Base-by-base conservation (phyloP, 2,329 filamentous ascomycete species). In the Bipolaris victoriae region DNA sequence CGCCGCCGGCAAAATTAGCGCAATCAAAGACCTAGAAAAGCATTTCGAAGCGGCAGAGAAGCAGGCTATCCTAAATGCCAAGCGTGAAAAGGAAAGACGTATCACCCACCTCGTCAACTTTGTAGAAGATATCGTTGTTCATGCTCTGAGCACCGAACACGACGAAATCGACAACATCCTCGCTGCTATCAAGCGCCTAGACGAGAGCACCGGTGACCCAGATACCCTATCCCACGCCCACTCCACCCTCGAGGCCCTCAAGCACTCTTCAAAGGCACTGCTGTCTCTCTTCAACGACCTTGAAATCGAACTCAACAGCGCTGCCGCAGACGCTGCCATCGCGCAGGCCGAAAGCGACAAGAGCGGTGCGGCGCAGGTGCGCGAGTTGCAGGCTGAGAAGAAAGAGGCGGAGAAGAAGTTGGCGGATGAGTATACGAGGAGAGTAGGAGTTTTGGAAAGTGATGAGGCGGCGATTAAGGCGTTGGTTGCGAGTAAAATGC, bases 261-360 rank as follows among this genome's bases (percentile, higher is more conserved):
- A 36, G 64, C 72, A 55, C 64, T 74, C 33, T 57, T 81, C 58
- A 64, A 81, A 58, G 72, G 76, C 61, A 67, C 75, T 61, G 64
- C 82, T 67, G 65, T 72, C 26, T 57, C 70, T 62, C 20, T 83
- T 84, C 46, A 80, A 80, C 41, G 68, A 74, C 15, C 78, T 82
- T 3, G 83, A 85, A 59, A 76, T 79, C 47, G 68, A 76, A 5
- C 76, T 84, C 54, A 85, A 84, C 57, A 76, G 81, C 22, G 79
- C 81, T 1, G 82, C 84, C 55, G 81, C 83, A 50, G 79, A 80
- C 44, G 79, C 84, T 18, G 81, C 82, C n/a, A 80, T 85, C 48
- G 81, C 82, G 35, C 79, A 83, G 63, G 83, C 82, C 2, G 78
- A 74, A 49, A 78, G 79, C 35, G 76, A 81, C 16, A 77, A 79